Evolutionary conservation across 2,329 filamentous ascomycete genomes (phyloP), one percentile per base, ranked within the genome.

Genomic region (Piedraia hortae): DNA sequence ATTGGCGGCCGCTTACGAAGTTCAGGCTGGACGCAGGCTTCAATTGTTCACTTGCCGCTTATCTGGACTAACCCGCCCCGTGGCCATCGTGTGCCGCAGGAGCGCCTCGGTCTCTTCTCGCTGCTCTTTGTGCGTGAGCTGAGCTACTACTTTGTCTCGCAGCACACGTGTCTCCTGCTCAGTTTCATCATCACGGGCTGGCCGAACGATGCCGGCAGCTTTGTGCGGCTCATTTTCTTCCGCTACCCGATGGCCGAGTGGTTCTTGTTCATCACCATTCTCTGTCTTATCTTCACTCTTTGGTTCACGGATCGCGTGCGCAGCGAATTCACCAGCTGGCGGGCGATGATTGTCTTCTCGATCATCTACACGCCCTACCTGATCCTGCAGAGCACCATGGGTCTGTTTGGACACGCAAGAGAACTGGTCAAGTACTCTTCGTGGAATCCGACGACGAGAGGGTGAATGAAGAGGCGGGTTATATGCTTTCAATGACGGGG

Each of bases 21-120:
- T 14, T n/a, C 20, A 21, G 51, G 51, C 18, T 55, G 51, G 51
- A 46, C 48, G 3, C 51, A 54, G 32, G 51, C 50, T n/a, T 50
- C 42, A 15, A 39, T 47, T 31, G 37, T 41, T 10, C 50, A 55
- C 28, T 31, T 45, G 24, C 39, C 44, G 10, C 40, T 54, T 25
- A 33, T 46, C 14, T 54, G 47, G 42, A 46, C 41, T 14, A 46
- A 46, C 12, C 42, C 47, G 10, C 35, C 39, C 4, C 34, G 41
- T 16, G 40, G 40, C 20, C 42, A 43, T 22, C 43, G 51, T 1
- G 40, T 26, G 13, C 35, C 44, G 18, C 43, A 34, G 10, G 39
- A 43, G 21, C 45, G 51, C 4, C 47, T 51, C 21, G 51, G 51
- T 6, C 35, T 55, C 4, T 27, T 53, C 2, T 53, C 49, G 1